Conservation (phyloP, 2,329 filamentous ascomycete genomes). For the Amesomyces nigricolor region DNA sequence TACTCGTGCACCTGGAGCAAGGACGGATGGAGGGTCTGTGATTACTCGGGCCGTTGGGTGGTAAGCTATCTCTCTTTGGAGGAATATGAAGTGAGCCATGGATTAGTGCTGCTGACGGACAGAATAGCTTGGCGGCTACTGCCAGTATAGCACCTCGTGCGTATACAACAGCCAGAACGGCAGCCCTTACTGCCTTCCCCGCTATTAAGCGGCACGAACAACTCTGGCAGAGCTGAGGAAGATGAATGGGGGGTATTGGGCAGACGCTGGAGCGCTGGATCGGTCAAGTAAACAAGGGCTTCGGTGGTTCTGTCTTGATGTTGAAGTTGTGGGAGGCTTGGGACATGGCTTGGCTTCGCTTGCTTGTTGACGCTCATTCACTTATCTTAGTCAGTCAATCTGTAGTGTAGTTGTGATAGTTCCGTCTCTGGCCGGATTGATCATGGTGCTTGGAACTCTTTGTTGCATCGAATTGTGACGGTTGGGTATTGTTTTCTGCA, state of each 20-base stretch:
- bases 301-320: not conserved
- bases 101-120: not conserved
- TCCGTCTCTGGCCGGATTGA: not conserved
- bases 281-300: not conserved
- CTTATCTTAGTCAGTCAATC: not conserved
- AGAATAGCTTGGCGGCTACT: constrained; percentile 22
- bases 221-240: not conserved
- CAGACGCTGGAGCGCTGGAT: not conserved
- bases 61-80: constrained; percentile 14
- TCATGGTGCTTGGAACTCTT: not conserved
- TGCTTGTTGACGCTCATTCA: constrained; percentile 10
- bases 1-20: constrained; percentile 10
- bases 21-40: constrained; percentile 26
- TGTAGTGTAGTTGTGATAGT: constrained; percentile 3
- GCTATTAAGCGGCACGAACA: not conserved
- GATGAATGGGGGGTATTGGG: not conserved
- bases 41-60: constrained; percentile 17
- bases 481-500: not conserved
- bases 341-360: not conserved
- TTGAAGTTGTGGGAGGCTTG: not conserved
- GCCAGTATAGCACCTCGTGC: constrained; percentile 18
- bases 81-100: not conserved
- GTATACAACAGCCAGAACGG: constrained; percentile 19
- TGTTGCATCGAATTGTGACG: not conserved
- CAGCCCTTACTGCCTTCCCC: constrained; percentile 26